Percentiles rank a stretch among this genome's conserved stretches.
These are phyloP conservation scores for Corylus heterophylla DNA, from an alignment of 306 rosid genomes.

Conservation along the genomic window DNA sequence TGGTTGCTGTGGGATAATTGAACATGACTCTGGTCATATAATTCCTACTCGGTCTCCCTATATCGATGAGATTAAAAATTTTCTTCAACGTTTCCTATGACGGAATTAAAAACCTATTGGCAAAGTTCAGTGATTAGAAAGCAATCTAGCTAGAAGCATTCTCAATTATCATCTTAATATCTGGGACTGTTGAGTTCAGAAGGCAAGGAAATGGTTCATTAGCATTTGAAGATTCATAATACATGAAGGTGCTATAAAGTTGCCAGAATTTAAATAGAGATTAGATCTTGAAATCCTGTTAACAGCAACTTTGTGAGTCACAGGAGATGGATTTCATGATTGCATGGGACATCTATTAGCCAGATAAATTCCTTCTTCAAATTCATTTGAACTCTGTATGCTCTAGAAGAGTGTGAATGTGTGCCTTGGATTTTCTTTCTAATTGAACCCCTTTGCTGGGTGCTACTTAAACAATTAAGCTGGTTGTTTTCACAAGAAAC, in stretches of 20 bases:
- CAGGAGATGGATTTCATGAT: background rate
- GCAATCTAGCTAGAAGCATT: background rate
- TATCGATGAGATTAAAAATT: constrained; percentile 65
- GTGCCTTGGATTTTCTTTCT: too few species aligned
- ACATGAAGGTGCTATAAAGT: background rate
- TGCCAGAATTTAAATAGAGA: background rate
- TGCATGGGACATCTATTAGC: too few species aligned
- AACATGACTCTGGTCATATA: constrained; percentile 83
- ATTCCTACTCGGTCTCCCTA: constrained; percentile 80
- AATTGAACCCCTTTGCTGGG: too few species aligned
- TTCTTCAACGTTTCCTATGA: constrained; percentile 59
- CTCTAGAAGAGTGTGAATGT: background rate
- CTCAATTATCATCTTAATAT: background rate
- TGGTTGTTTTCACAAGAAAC: too few species aligned
- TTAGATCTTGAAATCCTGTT: background rate
- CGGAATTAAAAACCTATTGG: background rate
- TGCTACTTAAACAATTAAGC: too few species aligned
- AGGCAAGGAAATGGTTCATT: background rate
- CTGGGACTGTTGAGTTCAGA: background rate
- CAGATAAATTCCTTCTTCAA: too few species aligned
- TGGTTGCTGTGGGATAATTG: constrained; percentile 53
- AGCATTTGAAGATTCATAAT: background rate
- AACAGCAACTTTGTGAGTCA: background rate
- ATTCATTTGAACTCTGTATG: background rate
- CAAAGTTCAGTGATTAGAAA: background rate